These are phyloP conservation scores for Papilionanthe hybrid DNA, from an alignment of 116 monocot species.

Conservation along the genomic window DNA sequence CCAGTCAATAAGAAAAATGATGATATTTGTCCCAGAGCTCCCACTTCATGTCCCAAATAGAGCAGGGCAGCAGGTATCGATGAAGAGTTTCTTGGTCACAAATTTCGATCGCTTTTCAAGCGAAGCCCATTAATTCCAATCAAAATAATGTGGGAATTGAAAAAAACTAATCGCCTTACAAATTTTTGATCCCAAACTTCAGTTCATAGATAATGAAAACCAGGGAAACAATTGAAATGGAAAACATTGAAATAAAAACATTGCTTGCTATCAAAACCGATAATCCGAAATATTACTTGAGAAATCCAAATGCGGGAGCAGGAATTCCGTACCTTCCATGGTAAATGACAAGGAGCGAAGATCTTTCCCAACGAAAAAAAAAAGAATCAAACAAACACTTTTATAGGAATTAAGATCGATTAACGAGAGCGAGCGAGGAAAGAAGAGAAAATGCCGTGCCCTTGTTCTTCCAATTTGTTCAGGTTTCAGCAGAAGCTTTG, in stretches of 20 bases:
- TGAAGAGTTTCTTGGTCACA: background rate
- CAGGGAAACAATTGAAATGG: background rate
- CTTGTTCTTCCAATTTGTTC: too few relatives aligned
- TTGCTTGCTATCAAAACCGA: background rate
- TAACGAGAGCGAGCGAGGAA: too few relatives aligned
- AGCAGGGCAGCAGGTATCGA: background rate
- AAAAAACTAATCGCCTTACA: background rate
- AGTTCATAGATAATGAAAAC: background rate
- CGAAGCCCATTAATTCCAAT: background rate
- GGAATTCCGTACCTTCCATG: constrained; percentile 5
- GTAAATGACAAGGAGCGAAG: background rate
- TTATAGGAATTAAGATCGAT: too few relatives aligned
- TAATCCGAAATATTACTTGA: background rate
- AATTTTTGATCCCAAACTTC: background rate
- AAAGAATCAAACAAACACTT: too few relatives aligned
- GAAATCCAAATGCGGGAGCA: background rate
- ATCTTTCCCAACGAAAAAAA: background rate
- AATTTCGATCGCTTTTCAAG: background rate
- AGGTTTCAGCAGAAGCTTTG: too few relatives aligned
- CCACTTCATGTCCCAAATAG: background rate
- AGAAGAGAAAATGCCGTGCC: too few relatives aligned
- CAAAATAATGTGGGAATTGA: background rate
- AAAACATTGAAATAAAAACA: background rate
- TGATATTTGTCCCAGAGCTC: background rate
- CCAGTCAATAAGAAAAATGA: background rate